A percentile compares a stretch with the other conserved stretches of the same genome.
phyloP scores from a whole-genome alignment of 352 stramenopile species.

The Phytopythium oedochilum region DNA sequence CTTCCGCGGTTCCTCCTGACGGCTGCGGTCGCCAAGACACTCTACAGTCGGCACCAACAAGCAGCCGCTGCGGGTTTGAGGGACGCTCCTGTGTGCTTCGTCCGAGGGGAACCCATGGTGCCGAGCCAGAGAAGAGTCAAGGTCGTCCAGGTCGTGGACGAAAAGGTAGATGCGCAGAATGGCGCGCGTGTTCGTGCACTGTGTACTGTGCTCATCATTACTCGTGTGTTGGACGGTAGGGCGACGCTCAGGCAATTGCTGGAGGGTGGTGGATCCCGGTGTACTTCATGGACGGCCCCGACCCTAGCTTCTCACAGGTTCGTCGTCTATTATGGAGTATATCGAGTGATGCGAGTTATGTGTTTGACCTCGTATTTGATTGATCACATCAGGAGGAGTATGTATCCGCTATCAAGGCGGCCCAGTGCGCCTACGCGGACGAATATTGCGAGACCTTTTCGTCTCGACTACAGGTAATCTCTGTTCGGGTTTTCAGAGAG shows the following conservation, averaged over 20 bases:
- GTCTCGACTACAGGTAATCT: constrained; percentile 34
- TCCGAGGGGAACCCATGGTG: constrained; percentile 22
- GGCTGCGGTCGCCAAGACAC: constrained; percentile 38
- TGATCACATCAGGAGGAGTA: constrained; percentile 21
- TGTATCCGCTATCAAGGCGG: constrained; percentile 15
- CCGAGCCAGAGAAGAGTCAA: constrained; percentile 14
- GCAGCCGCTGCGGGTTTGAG: constrained; percentile 3
- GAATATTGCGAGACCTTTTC: constrained; percentile 28
- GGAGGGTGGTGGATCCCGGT: constrained; percentile 36
- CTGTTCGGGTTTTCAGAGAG: too few relatives aligned
- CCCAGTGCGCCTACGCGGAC: constrained; percentile 27
- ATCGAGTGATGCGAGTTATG: too few relatives aligned
- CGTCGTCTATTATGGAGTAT: too few relatives aligned
- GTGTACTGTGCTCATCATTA: neutral
- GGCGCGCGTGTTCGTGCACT: neutral
- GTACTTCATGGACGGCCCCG: constrained; percentile 8
- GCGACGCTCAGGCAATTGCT: constrained; percentile 10
- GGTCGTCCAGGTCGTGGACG: constrained; percentile 19
- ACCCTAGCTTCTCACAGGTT: constrained; percentile 7
- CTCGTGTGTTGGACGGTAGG: neutral
- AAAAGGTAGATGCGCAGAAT: constrained; percentile 11
- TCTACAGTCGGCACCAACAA: constrained; percentile 28
- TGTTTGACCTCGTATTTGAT: too few relatives aligned
- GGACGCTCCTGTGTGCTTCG: constrained; percentile 31
- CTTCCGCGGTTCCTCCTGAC: constrained; percentile 44